A percentile compares a stretch with the other conserved stretches of the same genome.
phyloP scores from a whole-genome alignment of 2,329 filamentous ascomycete genomes.

The Uncinocarpus reesii region DNA sequence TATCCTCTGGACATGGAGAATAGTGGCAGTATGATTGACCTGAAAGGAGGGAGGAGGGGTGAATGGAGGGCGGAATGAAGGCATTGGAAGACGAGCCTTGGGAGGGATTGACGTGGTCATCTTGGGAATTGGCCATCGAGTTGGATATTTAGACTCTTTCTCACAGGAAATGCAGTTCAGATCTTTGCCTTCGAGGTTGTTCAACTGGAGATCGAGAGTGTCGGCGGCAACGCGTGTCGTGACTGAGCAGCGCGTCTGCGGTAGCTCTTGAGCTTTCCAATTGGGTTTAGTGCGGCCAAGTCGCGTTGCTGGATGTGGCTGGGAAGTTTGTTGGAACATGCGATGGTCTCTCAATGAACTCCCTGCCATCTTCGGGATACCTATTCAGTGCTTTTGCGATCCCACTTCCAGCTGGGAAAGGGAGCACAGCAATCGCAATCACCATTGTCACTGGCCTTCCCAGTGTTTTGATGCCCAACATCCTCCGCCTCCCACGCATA shows the following conservation, averaged over 20 bases:
- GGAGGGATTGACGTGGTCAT: constrained; percentile 17
- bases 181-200: background rate
- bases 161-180: background rate
- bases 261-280: background rate
- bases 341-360: constrained; percentile 4
- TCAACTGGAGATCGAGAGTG: background rate
- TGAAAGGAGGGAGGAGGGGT: constrained; percentile 46
- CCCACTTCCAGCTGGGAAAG: background rate
- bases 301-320: constrained; percentile 9
- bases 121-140: constrained; percentile 28
- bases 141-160: background rate
- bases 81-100: constrained; percentile 28
- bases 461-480: background rate
- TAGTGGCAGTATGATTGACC: constrained; percentile 63
- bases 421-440: background rate
- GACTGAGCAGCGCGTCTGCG: background rate
- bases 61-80: constrained; percentile 62
- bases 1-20: constrained; percentile 55
- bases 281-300: constrained; percentile 16
- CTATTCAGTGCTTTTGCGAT: background rate
- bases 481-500: background rate
- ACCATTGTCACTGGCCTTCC: background rate
- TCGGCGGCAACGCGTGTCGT: background rate
- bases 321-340: constrained; percentile 1
- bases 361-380: constrained; percentile 4